Evolutionary conservation across 768 basidiomycete species (phyloP), one percentile per base, ranked within the genome.

Genomic region (Galerina sulciceps): DNA sequence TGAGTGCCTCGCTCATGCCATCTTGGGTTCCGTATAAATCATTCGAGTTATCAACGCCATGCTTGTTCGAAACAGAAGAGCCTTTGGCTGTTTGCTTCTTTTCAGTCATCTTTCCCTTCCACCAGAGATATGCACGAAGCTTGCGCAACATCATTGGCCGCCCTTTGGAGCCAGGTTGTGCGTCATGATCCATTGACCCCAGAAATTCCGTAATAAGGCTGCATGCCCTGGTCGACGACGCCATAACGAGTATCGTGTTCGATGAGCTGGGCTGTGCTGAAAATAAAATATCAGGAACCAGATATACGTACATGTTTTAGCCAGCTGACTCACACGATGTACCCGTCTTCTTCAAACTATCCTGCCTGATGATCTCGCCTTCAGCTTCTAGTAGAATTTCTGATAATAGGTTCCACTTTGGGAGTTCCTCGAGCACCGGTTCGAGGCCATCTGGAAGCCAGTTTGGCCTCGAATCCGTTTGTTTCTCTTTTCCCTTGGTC

Each of bases 371-470:
- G 31, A 91, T 88, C 63, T 95, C 93, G 58, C 87, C 87, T 71
- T 99, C 97, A 2, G 94, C 89, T 74, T 99, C 97, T 50, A 93
- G 81, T 43, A 99, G 71, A 0, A 96, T 83, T n/a, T 94, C 91
- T 0, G 88, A 82, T 11, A 99, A 75, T 8, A 96, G 70, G 55
- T 82, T 82, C 96, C 97, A 99, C 71, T 99, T 99, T 0, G 96
- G 96, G 43, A 92, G 82, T 68, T 99, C 97, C 73, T 99, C 97
- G 20, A 98, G 78, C 0, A 95, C 85, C 0, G 94, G 92, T 44
- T 93, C 86, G 71, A 96, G 86, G 1, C 86, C 88, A 10, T 84
- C 79, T 0, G 94, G 91, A 18, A 94, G 69, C 89, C 93, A 92
- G 20, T 71, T 67, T 3, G 82, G 80, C 35, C 81, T 74, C 37